A percentile compares a stretch with the other conserved stretches of the same genome.
Conservation (phyloP, 2,329 filamentous ascomycete species). For the Beauveria brongniartii region DNA sequence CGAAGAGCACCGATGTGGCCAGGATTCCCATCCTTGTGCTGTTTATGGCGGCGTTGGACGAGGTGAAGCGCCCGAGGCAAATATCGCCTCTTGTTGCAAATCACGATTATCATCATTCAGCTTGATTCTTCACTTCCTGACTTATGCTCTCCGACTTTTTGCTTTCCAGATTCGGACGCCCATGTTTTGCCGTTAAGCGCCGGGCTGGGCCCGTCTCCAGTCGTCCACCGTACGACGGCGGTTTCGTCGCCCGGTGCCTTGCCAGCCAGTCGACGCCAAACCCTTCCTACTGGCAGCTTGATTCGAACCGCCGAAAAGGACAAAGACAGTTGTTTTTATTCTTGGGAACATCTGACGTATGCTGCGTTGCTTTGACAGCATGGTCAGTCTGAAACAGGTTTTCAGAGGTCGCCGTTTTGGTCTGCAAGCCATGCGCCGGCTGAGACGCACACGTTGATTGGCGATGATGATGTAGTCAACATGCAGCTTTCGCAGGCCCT, state of each 20-base stretch:
- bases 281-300: not conserved
- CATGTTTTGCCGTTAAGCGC: not conserved
- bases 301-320: not conserved
- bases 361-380: not conserved
- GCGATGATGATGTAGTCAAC: constrained; percentile 3
- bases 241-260: not conserved
- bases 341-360: not conserved
- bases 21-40: not conserved
- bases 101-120: not conserved
- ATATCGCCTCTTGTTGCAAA: not conserved
- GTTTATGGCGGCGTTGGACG: not conserved
- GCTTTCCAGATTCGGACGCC: not conserved
- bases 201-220: not conserved
- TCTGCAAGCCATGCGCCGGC: constrained; percentile 1
- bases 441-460: not conserved
- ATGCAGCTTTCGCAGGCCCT: not conserved
- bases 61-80: not conserved
- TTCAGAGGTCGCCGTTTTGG: not conserved
- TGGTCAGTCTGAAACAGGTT: not conserved
- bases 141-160: not conserved
- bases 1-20: not conserved
- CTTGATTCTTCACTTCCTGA: not conserved
- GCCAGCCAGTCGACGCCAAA: not conserved
- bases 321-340: not conserved
- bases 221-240: not conserved